Conservation (phyloP, 2,329 filamentous ascomycete species). For the Bipolaris oryzae region DNA sequence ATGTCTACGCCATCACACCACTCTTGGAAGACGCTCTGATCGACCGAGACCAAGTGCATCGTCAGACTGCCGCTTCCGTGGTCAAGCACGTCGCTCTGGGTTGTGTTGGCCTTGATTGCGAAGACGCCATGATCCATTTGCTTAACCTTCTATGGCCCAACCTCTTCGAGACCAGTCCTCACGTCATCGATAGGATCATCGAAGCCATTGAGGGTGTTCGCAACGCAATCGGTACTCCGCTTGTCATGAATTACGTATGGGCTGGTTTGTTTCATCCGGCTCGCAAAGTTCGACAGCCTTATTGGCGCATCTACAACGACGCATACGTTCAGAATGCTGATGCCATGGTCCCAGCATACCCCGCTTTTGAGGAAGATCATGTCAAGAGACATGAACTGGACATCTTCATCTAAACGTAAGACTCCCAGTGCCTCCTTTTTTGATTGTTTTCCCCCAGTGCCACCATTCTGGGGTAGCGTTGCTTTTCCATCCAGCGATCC, state of each 20-base stretch:
- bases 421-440: slow-evolving; percentile 3
- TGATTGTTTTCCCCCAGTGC: slow-evolving; percentile 1
- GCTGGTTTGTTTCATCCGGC: slow-evolving; percentile 96
- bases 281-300: slow-evolving; percentile 89
- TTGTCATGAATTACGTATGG: slow-evolving; percentile 98
- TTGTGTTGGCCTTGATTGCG: slow-evolving; percentile 95
- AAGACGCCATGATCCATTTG: slow-evolving; percentile 97
- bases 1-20: slow-evolving; percentile 96
- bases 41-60: slow-evolving; percentile 96
- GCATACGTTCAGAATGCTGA: slow-evolving; percentile 94
- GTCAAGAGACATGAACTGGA: slow-evolving; percentile 79
- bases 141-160: slow-evolving; percentile 97
- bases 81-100: slow-evolving; percentile 98
- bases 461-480: slow-evolving; percentile 4
- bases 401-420: slow-evolving; percentile 71
- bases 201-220: slow-evolving; percentile 96
- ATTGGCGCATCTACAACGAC: slow-evolving; percentile 97
- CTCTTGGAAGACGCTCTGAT: slow-evolving; percentile 96
- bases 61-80: slow-evolving; percentile 93
- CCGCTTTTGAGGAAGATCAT: slow-evolving; percentile 79
- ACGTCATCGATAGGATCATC: slow-evolving; percentile 97
- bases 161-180: slow-evolving; percentile 94
- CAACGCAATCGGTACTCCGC: slow-evolving; percentile 87
- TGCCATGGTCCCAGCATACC: slow-evolving; percentile 95
- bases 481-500: slow-evolving; percentile 3